Percentiles rank a stretch among this genome's conserved stretches.
phyloP scores from a whole-genome alignment of 192 early-diverging fungal species.

The Umbelopsis sp. region DNA sequence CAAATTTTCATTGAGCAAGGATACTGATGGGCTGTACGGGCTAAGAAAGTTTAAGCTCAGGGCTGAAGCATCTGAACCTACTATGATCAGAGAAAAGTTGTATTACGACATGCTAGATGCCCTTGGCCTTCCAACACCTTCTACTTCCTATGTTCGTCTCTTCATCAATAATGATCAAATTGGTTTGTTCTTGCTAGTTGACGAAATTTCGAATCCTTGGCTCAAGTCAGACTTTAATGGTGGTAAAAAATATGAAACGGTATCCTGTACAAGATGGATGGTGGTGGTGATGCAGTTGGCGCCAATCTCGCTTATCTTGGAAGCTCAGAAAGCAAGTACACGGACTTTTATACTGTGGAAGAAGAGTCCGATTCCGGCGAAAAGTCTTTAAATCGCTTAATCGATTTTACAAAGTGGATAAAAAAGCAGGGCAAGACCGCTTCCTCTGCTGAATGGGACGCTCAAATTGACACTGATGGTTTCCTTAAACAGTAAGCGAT shows the following conservation, averaged over 20 bases:
- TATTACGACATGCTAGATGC: slow-evolving; percentile 43
- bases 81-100: slow-evolving; percentile 39
- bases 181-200: slow-evolving; percentile 47
- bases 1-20: slow-evolving; percentile 7
- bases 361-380: slow-evolving; percentile 6
- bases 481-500: slow-evolving; percentile 28
- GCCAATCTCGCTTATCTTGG: slow-evolving; percentile 20
- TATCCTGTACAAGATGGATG: slow-evolving; percentile 21
- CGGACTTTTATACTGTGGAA: slow-evolving; percentile 19
- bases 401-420: slow-evolving; percentile 33
- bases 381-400: slow-evolving; percentile 13
- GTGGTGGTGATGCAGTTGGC: neutral
- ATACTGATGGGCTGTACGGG: slow-evolving; percentile 8
- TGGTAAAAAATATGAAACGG: slow-evolving; percentile 27
- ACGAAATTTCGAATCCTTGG: slow-evolving; percentile 46
- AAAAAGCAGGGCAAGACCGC: slow-evolving; percentile 8
- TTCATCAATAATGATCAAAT: slow-evolving; percentile 40
- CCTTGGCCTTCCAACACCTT: slow-evolving; percentile 34
- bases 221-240: slow-evolving; percentile 38
- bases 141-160: slow-evolving; percentile 30
- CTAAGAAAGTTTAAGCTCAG: slow-evolving; percentile 38
- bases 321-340: slow-evolving; percentile 11
- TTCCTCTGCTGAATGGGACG: slow-evolving; percentile 26
- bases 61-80: slow-evolving; percentile 35
- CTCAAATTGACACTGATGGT: slow-evolving; percentile 21